Percentiles rank a stretch among this genome's conserved stretches.
phyloP scores from a whole-genome alignment of 2,329 filamentous ascomycete genomes.

The Ustulina deusta region DNA sequence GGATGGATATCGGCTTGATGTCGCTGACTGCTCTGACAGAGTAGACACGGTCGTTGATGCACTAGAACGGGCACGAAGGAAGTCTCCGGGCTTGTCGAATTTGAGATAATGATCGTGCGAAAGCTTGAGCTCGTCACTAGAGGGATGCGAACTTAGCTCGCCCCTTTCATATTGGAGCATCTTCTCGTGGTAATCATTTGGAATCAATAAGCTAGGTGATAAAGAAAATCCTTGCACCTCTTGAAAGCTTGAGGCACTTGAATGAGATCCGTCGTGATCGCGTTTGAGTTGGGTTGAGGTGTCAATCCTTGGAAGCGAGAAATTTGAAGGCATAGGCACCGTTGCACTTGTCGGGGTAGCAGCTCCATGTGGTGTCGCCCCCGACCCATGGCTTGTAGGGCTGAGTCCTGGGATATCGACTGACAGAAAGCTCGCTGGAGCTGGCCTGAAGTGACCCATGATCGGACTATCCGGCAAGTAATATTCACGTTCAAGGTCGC shows the following conservation, averaged over 20 bases:
- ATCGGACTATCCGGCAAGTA: constrained; percentile 39
- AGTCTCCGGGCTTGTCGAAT: constrained; percentile 51
- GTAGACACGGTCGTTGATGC: constrained; percentile 66
- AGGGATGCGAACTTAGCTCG: constrained; percentile 45
- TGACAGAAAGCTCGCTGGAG: constrained; percentile 46
- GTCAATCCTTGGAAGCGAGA: constrained; percentile 62
- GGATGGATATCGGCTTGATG: constrained; percentile 65
- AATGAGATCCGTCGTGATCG: constrained; percentile 56
- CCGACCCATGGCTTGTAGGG: constrained; percentile 61
- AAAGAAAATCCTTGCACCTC: constrained; percentile 70
- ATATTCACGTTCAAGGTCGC: constrained; percentile 58
- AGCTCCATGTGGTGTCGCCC: constrained; percentile 57
- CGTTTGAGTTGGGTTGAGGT: constrained; percentile 50
- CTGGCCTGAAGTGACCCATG: constrained; percentile 22
- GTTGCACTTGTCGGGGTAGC: constrained; percentile 57
- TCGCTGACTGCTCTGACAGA: constrained; percentile 59
- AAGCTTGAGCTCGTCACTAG: constrained; percentile 48
- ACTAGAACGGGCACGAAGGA: constrained; percentile 61
- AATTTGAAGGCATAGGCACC: constrained; percentile 59
- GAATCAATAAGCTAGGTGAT: constrained; percentile 72
- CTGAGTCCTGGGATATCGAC: constrained; percentile 63
- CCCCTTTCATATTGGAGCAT: constrained; percentile 58
- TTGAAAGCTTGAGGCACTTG: constrained; percentile 66
- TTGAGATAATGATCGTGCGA: constrained; percentile 52
- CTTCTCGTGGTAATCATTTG: constrained; percentile 68